A percentile compares a stretch with the other conserved stretches of the same genome.
These are phyloP conservation scores for Elongisporangium anandrum DNA, from an alignment of 352 stramenopile species.

Conservation along the genomic window DNA sequence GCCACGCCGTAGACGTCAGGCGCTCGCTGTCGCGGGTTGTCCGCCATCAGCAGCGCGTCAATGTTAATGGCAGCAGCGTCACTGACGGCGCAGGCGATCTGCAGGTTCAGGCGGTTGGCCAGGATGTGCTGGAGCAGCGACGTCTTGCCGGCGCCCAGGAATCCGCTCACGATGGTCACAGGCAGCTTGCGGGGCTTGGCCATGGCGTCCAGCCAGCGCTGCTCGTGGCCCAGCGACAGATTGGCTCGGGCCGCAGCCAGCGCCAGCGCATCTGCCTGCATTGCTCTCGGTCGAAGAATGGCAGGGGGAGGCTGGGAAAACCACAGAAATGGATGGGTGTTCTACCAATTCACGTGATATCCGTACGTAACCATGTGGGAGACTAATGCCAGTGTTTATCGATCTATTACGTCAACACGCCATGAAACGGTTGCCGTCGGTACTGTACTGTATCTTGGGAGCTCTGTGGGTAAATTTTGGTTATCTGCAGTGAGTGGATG, in stretches of 20 bases:
- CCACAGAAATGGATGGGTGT: too few species aligned
- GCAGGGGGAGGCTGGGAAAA: too few species aligned
- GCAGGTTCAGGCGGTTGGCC: conserved; percentile 60
- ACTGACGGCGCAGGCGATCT: conserved; percentile 63
- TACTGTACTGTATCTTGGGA: too few species aligned
- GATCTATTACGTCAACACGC: too few species aligned
- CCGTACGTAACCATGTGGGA: too few species aligned
- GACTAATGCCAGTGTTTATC: too few species aligned
- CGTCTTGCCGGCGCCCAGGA: conserved; percentile 66
- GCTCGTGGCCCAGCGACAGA: conserved; percentile 48
- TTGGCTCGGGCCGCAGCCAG: conserved; percentile 50
- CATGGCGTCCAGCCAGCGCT: conserved; percentile 46
- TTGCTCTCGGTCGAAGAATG: background rate
- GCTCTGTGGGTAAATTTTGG: too few species aligned
- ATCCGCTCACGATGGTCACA: conserved; percentile 65
- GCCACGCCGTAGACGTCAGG: conserved; percentile 27
- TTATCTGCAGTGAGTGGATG: too few species aligned
- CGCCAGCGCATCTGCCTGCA: conserved; percentile 19
- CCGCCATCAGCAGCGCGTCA: conserved; percentile 56
- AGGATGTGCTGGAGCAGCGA: conserved; percentile 64
- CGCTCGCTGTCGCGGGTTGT: conserved; percentile 21
- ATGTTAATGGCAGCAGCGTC: conserved; percentile 69
- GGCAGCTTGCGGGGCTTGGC: conserved; percentile 38
- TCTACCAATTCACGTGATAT: too few species aligned
- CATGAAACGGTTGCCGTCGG: too few species aligned